Base-by-base conservation (phyloP, 2,329 filamentous ascomycete genomes). In the Fusarium dimerum region DNA sequence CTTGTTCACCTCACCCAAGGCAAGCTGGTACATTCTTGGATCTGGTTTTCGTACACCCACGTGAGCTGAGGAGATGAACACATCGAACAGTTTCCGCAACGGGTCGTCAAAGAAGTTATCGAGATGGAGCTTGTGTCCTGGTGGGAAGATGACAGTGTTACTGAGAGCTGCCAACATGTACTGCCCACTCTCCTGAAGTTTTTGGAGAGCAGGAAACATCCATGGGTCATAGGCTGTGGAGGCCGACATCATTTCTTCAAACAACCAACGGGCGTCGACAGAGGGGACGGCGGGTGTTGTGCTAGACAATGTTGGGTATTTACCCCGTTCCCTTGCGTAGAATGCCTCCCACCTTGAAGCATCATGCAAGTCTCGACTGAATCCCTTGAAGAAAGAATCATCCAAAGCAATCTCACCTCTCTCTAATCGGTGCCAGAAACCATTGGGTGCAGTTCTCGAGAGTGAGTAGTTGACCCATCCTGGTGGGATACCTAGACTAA, bases 401-500 rank as follows among this genome's bases (percentile, higher is more conserved):
- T 96, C 86, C 70, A 97, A 78, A 26, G 81, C 77, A 54, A 96
- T 87, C 55, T 91, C 85, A 54, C 93, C 93, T 52, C 88, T 86
- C 71, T 99, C 94, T 43, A 97, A 81, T 41, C 82, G 83, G 67
- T 96, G 92, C 93, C 93, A 97, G 68, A 84, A 87, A 40, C 94
- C 94, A 60, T 85, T 74, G 2, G 91, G 92, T 0, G 87, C 84
- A 3, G 88, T 86, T 63, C 83, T 82, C 47, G 90, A 91, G 67
- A 97, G 94, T 62, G 89, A 89, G 74, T 88, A 87, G 76, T 97
- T 97, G 64, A 97, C 81, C 87, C 92, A 97, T 66, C 92, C 93
- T 4, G 85, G 80, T 1, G 92, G 93, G 45, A 97, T 93, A 40
- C 80, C 80, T 51, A 89, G 78, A 54, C 81, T 76, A 48, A 86